These are phyloP conservation scores for Epicoccum sorghinum DNA, from an alignment of 2,329 filamentous ascomycete genomes.

Conservation along the genomic window DNA sequence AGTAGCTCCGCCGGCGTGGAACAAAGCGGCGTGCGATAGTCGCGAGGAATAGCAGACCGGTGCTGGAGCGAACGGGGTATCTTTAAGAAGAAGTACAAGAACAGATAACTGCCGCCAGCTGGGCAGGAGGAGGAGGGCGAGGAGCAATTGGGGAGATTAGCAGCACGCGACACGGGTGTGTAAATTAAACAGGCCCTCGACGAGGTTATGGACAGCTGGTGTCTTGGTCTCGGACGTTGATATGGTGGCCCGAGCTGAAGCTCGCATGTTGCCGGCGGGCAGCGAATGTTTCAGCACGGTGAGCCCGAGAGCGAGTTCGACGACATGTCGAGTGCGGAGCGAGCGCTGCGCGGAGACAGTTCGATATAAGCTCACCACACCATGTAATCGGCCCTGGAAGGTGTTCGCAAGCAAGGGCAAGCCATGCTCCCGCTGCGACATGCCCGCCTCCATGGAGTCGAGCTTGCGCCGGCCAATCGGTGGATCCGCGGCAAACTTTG, in stretches of 20 bases:
- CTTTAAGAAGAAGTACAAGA: conserved; percentile 25
- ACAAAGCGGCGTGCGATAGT: conserved; percentile 28
- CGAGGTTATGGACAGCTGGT: conserved; percentile 46
- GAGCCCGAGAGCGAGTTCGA: not conserved
- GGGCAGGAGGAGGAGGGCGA: conserved; percentile 30
- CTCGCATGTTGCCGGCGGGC: conserved; percentile 12
- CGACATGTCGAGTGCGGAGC: too few relatives aligned
- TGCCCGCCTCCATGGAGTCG: not conserved
- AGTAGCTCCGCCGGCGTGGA: conserved; percentile 26
- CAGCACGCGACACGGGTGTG: not conserved
- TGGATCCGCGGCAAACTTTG: conserved; percentile 38
- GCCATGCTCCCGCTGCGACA: too few relatives aligned
- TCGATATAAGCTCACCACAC: not conserved
- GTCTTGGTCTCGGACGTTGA: conserved; percentile 31
- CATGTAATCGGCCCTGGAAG: too few relatives aligned
- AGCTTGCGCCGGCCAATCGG: conserved; percentile 8
- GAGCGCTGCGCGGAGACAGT: not conserved
- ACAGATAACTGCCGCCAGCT: conserved; percentile 26
- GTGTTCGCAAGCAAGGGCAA: not conserved
- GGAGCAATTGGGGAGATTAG: conserved; percentile 15
- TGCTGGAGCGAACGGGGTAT: conserved; percentile 35
- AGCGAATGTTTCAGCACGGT: conserved; percentile 1
- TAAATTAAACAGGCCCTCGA: not conserved
- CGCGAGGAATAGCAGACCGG: conserved; percentile 6
- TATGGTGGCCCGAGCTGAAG: conserved; percentile 39